Conservation (phyloP, 495 filamentous ascomycete genomes). For the Penicillium tannophilum region DNA sequence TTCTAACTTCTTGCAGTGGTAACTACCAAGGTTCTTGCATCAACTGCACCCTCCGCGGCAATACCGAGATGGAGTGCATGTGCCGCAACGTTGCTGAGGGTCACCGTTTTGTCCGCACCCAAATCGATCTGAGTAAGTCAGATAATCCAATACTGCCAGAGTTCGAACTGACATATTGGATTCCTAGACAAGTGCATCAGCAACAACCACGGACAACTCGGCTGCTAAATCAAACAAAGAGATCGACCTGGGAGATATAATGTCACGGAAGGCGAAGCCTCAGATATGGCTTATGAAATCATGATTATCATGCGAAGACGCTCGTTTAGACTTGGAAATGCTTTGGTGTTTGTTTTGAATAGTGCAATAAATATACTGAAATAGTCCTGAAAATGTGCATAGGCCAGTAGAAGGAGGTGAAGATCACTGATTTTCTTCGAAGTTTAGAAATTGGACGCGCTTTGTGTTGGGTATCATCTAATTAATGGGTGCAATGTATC, state of each 20-base stretch:
- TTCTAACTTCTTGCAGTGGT: constrained; percentile 13
- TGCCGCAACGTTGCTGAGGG: constrained; percentile 20
- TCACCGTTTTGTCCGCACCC: constrained; percentile 17
- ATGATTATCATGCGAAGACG: constrained; percentile 13
- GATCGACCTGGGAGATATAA: not conserved
- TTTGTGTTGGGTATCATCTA: not conserved
- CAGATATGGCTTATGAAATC: not conserved
- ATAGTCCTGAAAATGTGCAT: not conserved
- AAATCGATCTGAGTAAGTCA: constrained; percentile 24
- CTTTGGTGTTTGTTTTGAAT: not conserved
- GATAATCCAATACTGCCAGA: not conserved
- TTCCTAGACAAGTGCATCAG: constrained; percentile 25
- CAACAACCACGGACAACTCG: constrained; percentile 25
- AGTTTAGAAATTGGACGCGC: too few species aligned
- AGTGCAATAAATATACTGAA: not conserved
- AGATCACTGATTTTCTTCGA: too few species aligned
- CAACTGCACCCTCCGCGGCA: constrained; percentile 23
- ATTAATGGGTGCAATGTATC: too few species aligned
- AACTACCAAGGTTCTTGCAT: constrained; percentile 24
- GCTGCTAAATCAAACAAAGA: constrained; percentile 15
- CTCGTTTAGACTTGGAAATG: constrained; percentile 5
- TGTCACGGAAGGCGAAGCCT: not conserved
- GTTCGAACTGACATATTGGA: not conserved
- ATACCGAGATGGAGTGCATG: constrained; percentile 22
- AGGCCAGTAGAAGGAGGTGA: too few species aligned